Evolutionary conservation across 2,329 filamentous ascomycete species (phyloP).

Genomic region (Cladosporium halotolerans): DNA sequence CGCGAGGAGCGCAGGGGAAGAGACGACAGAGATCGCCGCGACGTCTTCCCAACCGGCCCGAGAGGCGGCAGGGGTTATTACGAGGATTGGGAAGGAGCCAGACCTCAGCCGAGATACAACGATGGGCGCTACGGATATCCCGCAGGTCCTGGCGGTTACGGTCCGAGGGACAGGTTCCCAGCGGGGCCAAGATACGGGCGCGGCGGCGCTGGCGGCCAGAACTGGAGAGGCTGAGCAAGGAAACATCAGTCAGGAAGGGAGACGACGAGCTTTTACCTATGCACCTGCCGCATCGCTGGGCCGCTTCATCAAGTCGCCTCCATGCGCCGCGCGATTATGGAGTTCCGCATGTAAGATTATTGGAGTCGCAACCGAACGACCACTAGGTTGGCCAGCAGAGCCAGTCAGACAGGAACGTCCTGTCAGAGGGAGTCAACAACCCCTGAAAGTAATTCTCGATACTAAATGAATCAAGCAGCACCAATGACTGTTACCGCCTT

Average conservation of each 20-base stretch:
- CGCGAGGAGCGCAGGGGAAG: conserved; percentile 28
- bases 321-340: too few species aligned
- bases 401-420: too few species aligned
- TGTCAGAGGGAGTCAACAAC: too few species aligned
- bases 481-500: not conserved
- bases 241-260: too few species aligned
- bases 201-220: not conserved
- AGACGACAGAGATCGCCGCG: conserved; percentile 15
- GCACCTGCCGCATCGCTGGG: too few species aligned
- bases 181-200: conserved; percentile 5
- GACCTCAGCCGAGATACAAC: conserved; percentile 5
- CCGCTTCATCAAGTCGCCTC: too few species aligned
- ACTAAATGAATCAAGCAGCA: not conserved
- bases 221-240: not conserved
- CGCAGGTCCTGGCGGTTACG: not conserved
- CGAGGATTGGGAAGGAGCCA: conserved; percentile 8
- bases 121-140: conserved; percentile 3
- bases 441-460: too few species aligned
- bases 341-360: too few species aligned
- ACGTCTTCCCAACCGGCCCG: conserved; percentile 3
- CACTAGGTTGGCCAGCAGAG: too few species aligned
- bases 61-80: conserved; percentile 1
- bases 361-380: too few species aligned
- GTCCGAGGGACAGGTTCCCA: not conserved
- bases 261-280: too few species aligned